These are phyloP conservation scores for Taiozyma sp. DNA, from an alignment of 1,139 yeast species.

Conservation along the genomic window DNA sequence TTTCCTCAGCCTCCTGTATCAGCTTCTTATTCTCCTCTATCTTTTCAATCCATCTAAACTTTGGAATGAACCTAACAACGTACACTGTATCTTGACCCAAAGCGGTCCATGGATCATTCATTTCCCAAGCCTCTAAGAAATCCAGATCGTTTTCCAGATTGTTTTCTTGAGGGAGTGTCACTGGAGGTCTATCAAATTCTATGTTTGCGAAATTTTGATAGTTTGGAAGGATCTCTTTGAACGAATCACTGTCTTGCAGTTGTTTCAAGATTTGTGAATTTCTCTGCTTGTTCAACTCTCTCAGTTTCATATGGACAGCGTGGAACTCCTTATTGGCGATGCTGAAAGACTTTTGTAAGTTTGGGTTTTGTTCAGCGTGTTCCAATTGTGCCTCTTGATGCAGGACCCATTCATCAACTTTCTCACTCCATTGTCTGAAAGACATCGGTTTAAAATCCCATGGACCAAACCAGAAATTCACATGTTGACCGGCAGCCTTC, in stretches of 20 bases:
- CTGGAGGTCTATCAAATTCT: constrained; percentile 4
- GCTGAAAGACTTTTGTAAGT: background rate
- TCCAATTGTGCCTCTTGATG: constrained; percentile 6
- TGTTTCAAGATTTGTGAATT: constrained; percentile 17
- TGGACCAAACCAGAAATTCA: constrained; percentile 58
- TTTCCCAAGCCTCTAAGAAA: constrained; percentile 20
- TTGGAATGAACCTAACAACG: constrained; percentile 42
- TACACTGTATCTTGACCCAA: constrained; percentile 40
- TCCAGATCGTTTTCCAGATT: constrained; percentile 19
- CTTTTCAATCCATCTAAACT: constrained; percentile 25
- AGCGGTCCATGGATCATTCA: constrained; percentile 46
- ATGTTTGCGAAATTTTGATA: constrained; percentile 12
- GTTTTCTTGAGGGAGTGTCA: constrained; percentile 14
- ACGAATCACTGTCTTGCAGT: constrained; percentile 9
- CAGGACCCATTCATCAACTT: constrained; percentile 30
- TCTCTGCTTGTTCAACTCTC: constrained; percentile 12
- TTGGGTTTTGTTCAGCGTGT: background rate
- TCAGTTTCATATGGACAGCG: constrained; percentile 13
- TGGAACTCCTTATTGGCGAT: constrained; percentile 5
- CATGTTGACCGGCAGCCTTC: constrained; percentile 35
- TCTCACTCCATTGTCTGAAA: constrained; percentile 40
- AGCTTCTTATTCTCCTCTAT: constrained; percentile 1
- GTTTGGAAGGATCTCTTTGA: constrained; percentile 13
- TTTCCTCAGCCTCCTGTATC: constrained; percentile 2
- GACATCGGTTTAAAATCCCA: constrained; percentile 47